Evolutionary conservation across 306 rosid species (phyloP), one percentile per base, ranked within the genome.

Genomic region (Cucurbita ficifolia): DNA sequence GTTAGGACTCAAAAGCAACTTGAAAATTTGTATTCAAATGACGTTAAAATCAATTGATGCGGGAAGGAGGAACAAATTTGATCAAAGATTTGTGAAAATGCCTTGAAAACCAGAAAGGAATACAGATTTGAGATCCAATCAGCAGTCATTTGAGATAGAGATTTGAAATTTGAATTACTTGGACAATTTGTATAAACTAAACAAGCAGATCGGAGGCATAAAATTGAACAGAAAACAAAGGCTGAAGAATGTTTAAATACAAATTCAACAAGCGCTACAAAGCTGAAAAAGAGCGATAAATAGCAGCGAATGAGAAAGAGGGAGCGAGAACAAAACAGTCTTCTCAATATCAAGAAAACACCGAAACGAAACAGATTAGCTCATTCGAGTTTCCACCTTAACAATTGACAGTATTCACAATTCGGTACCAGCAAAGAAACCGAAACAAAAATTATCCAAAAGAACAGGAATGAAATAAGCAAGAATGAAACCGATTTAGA

Each of bases 401-500:
- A 42, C 45, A 42, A 46, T 46, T 17, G 1, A 13, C 21, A 50
- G 17, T 5, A 18, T 16, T 22, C 5, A 19, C 61, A 55, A 55
- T 9, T 22, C 10, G n/a, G 10, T 0, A 14, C 10, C 22, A 35
- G 68, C 45, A 35, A 14, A 33, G 0, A n/a, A 21, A 58, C 6
- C 46, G 3, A 60, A 35, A 60, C 68, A 60, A 11, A 2, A 60
- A 60, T 12, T 60, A 4, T 12, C n/a, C 4, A 11, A 3, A n/a
- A 61, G 55, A n/a, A 17, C 3, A 63, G 1, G n/a, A 76, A 65
- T 68, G 17, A 61, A 14, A 33, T 39, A 43, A 29, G n/a, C 24
- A 5, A 76, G 46, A 4, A 58, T 50, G 10, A 48, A 21, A 48
- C 22, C 72, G 68, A 58, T 76, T 62, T 72, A 89, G 97, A 91